Conservation (phyloP, 1,139 yeast genomes). For the Zygotorulaspora mrakii region DNA sequence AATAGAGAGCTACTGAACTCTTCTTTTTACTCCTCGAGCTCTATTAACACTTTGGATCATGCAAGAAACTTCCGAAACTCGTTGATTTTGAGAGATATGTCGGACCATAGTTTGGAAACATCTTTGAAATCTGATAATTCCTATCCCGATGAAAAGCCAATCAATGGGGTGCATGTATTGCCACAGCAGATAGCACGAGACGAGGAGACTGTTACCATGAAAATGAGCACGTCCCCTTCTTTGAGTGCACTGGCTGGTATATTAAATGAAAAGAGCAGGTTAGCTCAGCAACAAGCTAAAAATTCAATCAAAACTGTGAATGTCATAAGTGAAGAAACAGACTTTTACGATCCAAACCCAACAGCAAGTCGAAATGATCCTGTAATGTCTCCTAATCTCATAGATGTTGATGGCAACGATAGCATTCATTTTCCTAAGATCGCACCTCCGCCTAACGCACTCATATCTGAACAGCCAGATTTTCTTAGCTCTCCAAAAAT, state of each 20-base stretch:
- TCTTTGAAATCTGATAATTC: conserved; percentile 9
- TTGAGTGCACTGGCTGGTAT: conserved; percentile 41
- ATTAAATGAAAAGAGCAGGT: conserved; percentile 37
- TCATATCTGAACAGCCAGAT: conserved; percentile 30
- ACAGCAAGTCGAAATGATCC: too few species aligned
- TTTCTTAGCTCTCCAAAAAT: conserved; percentile 28
- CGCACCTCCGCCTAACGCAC: conserved; percentile 5
- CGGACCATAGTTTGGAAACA: conserved; percentile 21
- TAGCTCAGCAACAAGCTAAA: conserved; percentile 29
- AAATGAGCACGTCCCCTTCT: conserved; percentile 46
- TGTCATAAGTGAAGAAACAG: conserved; percentile 27
- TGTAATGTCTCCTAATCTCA: conserved; percentile 34
- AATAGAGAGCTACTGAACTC: conserved; percentile 17
- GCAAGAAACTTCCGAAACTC: conserved; percentile 49
- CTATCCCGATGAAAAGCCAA: conserved; percentile 3
- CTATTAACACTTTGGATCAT: conserved; percentile 41
- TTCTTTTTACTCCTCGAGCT: conserved; percentile 35
- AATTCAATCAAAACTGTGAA: conserved; percentile 16
- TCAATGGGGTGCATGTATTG: background rate
- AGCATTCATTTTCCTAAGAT: conserved; percentile 16
- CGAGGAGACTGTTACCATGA: conserved; percentile 28
- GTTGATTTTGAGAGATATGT: conserved; percentile 38
- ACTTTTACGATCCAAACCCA: too few species aligned
- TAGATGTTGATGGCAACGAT: conserved; percentile 34
- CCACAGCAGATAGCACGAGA: conserved; percentile 3